A percentile compares a stretch with the other conserved stretches of the same genome.
These are phyloP conservation scores for Acarospora socialis DNA, from an alignment of 2,329 filamentous ascomycete species.

Conservation along the genomic window DNA sequence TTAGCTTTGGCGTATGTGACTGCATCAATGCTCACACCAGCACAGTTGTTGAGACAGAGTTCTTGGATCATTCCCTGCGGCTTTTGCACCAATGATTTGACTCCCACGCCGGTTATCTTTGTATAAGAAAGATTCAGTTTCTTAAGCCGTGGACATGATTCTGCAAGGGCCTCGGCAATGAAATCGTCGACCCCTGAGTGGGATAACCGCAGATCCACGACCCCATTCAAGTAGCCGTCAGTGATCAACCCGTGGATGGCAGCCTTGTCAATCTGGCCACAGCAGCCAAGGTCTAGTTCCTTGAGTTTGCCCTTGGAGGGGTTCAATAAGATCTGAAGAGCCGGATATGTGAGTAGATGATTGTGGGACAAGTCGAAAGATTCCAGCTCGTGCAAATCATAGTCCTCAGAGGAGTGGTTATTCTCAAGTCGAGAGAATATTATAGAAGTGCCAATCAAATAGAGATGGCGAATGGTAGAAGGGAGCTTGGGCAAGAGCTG, in stretches of 20 bases:
- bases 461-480: no score
- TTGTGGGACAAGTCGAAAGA: no score
- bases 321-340: slow-evolving; percentile 3
- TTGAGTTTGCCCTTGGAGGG: background rate
- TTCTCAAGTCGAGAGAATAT: no score
- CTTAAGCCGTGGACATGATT: slow-evolving; percentile 16
- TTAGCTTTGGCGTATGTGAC: slow-evolving; percentile 19
- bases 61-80: slow-evolving; percentile 15
- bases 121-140: slow-evolving; percentile 17
- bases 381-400: no score
- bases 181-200: slow-evolving; percentile 5
- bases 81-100: slow-evolving; percentile 19
- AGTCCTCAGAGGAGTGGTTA: no score
- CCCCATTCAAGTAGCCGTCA: background rate
- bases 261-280: background rate
- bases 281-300: slow-evolving; percentile 1
- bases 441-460: no score
- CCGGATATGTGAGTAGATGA: no score
- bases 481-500: no score
- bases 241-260: background rate
- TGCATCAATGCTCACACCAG: slow-evolving; percentile 17
- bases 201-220: slow-evolving; percentile 3
- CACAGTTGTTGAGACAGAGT: slow-evolving; percentile 18
- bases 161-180: slow-evolving; percentile 2
- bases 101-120: slow-evolving; percentile 20